Conservation (phyloP, 495 filamentous ascomycete species). For the Amniculicola lignicola region DNA sequence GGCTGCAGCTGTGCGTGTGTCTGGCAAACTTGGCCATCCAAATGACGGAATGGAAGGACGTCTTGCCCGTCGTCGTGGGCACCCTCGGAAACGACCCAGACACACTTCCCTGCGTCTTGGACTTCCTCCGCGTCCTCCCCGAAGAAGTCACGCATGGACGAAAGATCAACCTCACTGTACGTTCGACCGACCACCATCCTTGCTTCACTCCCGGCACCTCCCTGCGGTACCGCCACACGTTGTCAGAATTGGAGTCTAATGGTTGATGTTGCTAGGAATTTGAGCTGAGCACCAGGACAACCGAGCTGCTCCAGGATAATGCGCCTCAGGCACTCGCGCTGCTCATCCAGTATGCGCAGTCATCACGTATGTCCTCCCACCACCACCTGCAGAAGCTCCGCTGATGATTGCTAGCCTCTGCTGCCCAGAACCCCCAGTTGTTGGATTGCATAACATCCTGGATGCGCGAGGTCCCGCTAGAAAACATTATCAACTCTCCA, state of each 20-base stretch:
- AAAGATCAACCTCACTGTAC: slow-evolving; percentile 96
- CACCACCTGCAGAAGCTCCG: background rate
- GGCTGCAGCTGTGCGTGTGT: slow-evolving; percentile 93
- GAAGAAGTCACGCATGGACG: slow-evolving; percentile 99
- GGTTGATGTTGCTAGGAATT: slow-evolving; percentile 69
- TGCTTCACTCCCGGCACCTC: slow-evolving; percentile 47
- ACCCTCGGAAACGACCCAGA: slow-evolving; percentile 72
- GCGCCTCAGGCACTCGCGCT: slow-evolving; percentile 79
- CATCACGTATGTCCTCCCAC: slow-evolving; percentile 63
- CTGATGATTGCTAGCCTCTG: slow-evolving; percentile 44
- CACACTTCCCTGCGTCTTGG: slow-evolving; percentile 78
- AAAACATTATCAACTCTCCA: slow-evolving; percentile 78
- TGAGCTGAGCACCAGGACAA: slow-evolving; percentile 74
- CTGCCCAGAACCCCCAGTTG: slow-evolving; percentile 83
- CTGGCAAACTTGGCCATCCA: slow-evolving; percentile 92
- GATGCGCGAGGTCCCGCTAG: slow-evolving; percentile 84
- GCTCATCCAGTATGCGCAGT: slow-evolving; percentile 82
- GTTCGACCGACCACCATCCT: slow-evolving; percentile 60
- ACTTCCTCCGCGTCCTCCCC: slow-evolving; percentile 92
- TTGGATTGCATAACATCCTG: slow-evolving; percentile 95
- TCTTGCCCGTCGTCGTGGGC: slow-evolving; percentile 73
- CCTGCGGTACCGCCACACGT: slow-evolving; percentile 41
- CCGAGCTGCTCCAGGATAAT: slow-evolving; percentile 86
- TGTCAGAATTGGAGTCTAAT: slow-evolving; percentile 49
- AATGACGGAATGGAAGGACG: slow-evolving; percentile 94